Evolutionary conservation across 768 basidiomycete genomes (phyloP), one percentile per base, ranked within the genome.

Genomic region (Termitomyces heimii): DNA sequence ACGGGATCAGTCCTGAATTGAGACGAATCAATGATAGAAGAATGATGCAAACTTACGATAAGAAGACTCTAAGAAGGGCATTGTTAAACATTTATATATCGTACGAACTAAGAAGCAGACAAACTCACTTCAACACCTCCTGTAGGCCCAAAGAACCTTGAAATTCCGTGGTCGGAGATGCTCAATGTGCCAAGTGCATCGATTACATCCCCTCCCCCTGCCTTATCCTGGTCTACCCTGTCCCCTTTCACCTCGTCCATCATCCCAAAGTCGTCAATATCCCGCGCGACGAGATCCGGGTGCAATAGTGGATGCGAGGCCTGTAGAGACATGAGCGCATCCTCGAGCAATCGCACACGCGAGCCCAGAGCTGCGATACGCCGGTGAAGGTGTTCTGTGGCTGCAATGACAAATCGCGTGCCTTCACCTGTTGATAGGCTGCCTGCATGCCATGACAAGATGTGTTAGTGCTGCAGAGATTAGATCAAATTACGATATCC

Each of bases 351-450:
- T 35, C 80, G 77, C 47, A 87, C 79, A 32, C 85, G 77, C 8
- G 74, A 71, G 59, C 77, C 73, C 69, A 87, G 78, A 56, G 71
- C 71, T 9, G 78, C 63, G 53, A 85, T 82, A 50, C 77, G 78
- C 43, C 75, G 76, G 67, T 87, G 83, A 18, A 86, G 78, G 50
- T 85, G 85, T 64, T 84, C 84, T 6, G 84, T 86, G 10, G 82
- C 84, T 4, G 84, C 84, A 39, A 86, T 73, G 16, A 86, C 83
- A 58, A 83, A 83, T 1, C 89, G 79, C 54, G 86, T 88, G 58
- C 86, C 86, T 69, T 89, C 85, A 13, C 88, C 88, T n/a, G 88
- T 89, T 0, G 87, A 81, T n/a, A 89, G 73, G 63, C 84, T 87
- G 24, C 86, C 85, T 87, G 16, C 14, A 10, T 50, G 14, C 5